Conservation (phyloP, 2,329 filamentous ascomycete genomes). For the Metarhizium sp. region DNA sequence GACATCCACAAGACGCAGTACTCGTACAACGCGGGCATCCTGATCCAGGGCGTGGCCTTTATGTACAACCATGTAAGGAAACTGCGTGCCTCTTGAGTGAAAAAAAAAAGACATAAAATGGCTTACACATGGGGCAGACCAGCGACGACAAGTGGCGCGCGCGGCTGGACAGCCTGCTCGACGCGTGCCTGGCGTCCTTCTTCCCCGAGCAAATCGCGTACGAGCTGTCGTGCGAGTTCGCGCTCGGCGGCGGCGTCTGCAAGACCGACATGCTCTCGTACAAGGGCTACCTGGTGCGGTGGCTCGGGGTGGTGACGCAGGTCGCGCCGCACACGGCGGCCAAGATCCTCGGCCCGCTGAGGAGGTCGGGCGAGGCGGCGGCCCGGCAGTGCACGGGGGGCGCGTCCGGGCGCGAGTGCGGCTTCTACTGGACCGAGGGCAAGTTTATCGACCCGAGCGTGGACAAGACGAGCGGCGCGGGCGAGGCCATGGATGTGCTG, state of each 20-base stretch:
- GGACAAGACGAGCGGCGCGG: constrained; percentile 41
- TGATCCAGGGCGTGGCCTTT: constrained; percentile 44
- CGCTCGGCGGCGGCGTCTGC: constrained; percentile 28
- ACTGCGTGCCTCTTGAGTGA: too few species aligned
- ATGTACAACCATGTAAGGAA: constrained; percentile 43
- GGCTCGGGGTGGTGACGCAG: constrained; percentile 38
- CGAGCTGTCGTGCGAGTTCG: constrained; percentile 47
- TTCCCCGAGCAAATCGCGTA: constrained; percentile 47
- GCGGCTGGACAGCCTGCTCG: constrained; percentile 41
- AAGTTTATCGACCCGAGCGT: constrained; percentile 15
- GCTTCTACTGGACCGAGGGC: constrained; percentile 37
- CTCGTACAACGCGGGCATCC: constrained; percentile 45
- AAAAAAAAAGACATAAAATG: not conserved
- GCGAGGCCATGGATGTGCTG: constrained; percentile 47
- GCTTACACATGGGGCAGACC: constrained; percentile 7
- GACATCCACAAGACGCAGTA: constrained; percentile 44
- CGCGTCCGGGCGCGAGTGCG: constrained; percentile 33
- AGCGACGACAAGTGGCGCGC: constrained; percentile 37
- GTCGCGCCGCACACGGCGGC: constrained; percentile 38
- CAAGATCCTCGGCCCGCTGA: constrained; percentile 35
- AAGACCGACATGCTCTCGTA: constrained; percentile 49
- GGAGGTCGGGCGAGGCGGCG: constrained; percentile 38
- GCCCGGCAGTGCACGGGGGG: constrained; percentile 38
- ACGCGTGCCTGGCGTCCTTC: constrained; percentile 34
- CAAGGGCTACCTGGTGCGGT: constrained; percentile 44